Base-by-base conservation (phyloP, 495 filamentous ascomycete species). In the Tuber brumale region DNA sequence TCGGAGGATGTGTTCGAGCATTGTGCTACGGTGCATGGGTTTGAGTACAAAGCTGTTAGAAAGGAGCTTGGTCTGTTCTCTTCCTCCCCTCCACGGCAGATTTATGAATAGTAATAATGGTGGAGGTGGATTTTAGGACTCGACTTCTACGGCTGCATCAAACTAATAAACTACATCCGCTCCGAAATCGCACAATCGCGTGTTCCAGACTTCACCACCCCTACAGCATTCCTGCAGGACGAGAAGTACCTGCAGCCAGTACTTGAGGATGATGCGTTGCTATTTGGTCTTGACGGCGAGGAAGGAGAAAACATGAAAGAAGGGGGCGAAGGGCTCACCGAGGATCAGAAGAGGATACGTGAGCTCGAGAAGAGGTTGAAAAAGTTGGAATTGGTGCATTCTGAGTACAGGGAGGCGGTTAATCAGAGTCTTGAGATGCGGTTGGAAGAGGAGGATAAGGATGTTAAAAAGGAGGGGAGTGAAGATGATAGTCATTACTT, bases 261-360 rank as follows among this genome's bases (percentile, higher is more conserved):
- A 16, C 84, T 98, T n/a, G 92, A 96, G 79, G 93, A 97, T 80
- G 94, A 98, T 77, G 91, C 94, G 21, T 86, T 97, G 57, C 86
- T 98, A 45, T 92, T 95, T 76, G 91, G 88, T 71, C 85, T 97
- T 72, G 94, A 95, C 76, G 95, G 97, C 44, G 80, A 88, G 83
- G 75, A 83, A 78, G 74, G 85, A 41, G 48, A 79, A 45, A 75
- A 82, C 75, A 71, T 76, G 12, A 79, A 71, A 51, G 83, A 86
- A 66, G n/a, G 39, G 21, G 76, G 80, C 23, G 69, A 72, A 23
- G 82, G 83, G 41, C 80, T 86, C 27, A 57, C 77, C 70, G 70
- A 78, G 8, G 85, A 85, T 37, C 88, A 88, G 75, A 85, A 87
- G 77, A 88, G 87, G 74, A 89, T 94, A 70, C 83, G 86, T 9